Evolutionary conservation across 768 basidiomycete genomes (phyloP).

Genomic region (Tephrocybe rancida): DNA sequence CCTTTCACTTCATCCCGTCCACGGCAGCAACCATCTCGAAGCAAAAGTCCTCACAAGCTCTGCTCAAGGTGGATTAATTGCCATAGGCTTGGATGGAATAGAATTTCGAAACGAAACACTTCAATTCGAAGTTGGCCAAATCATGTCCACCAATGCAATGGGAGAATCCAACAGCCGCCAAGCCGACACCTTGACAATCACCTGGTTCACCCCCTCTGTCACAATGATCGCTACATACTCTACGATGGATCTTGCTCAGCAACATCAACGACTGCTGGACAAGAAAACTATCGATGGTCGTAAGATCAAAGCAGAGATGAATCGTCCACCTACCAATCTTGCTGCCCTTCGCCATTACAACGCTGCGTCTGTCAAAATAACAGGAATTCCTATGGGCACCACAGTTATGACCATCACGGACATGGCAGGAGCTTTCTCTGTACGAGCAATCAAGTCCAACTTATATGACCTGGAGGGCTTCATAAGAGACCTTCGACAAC

Average conservation of each 20-base stretch:
- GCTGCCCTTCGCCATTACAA: slow-evolving; percentile 24
- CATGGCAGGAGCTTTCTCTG: slow-evolving; percentile 30
- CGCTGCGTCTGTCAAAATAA: slow-evolving; percentile 44
- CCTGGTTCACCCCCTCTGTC: slow-evolving; percentile 52
- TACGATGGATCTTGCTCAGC: slow-evolving; percentile 29
- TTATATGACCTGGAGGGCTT: slow-evolving; percentile 20
- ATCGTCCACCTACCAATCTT: slow-evolving; percentile 37
- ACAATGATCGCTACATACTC: slow-evolving; percentile 46
- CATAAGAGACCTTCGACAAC: slow-evolving; percentile 21
- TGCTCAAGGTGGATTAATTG: slow-evolving; percentile 41
- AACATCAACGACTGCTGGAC: slow-evolving; percentile 39
- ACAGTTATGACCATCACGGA: slow-evolving; percentile 24
- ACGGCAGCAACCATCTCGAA: slow-evolving; percentile 34
- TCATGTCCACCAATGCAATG: slow-evolving; percentile 44
- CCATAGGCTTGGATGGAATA: slow-evolving; percentile 46
- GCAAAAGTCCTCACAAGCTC: slow-evolving; percentile 46
- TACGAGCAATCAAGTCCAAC: slow-evolving; percentile 23
- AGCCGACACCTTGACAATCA: slow-evolving; percentile 45
- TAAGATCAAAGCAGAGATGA: slow-evolving; percentile 47
- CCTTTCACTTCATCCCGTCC: slow-evolving; percentile 29
- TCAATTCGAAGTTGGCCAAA: slow-evolving; percentile 42
- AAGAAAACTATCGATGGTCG: slow-evolving; percentile 37
- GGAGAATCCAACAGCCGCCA: slow-evolving; percentile 31
- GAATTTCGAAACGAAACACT: slow-evolving; percentile 47
- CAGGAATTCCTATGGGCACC: slow-evolving; percentile 35